Evolutionary conservation across 495 filamentous ascomycete species (phyloP).

Genomic region (Talaromyces stipitatus): DNA sequence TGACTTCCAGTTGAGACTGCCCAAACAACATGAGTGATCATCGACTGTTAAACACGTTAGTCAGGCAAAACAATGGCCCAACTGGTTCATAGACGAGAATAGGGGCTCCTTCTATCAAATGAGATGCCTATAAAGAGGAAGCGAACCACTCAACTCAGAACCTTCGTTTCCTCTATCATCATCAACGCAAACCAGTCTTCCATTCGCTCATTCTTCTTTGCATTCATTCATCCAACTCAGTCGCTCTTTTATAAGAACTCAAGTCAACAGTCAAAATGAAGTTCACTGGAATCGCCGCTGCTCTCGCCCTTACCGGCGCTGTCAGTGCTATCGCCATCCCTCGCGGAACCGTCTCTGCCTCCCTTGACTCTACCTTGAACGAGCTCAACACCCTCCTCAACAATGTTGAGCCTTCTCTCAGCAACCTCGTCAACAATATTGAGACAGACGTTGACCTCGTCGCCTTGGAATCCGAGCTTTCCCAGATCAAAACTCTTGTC

Average conservation of each 20-base stretch:
- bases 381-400: neutral
- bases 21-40: neutral
- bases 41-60: neutral
- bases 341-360: constrained; percentile 5
- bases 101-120: neutral
- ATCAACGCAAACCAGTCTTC: constrained; percentile 10
- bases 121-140: neutral
- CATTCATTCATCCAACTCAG: no score
- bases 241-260: constrained; percentile 15
- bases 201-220: no score
- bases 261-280: constrained; percentile 24
- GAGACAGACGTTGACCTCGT: neutral
- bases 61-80: neutral
- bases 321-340: constrained; percentile 18
- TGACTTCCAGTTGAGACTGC: neutral
- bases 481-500: neutral
- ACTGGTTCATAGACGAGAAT: neutral
- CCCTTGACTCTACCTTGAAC: neutral
- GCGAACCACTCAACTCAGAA: neutral
- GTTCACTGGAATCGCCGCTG: constrained; percentile 27
- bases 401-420: neutral
- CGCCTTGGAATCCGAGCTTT: neutral
- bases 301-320: constrained; percentile 18
- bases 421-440: neutral
- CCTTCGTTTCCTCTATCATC: neutral